Conservation (phyloP, 106 monocot genomes). For the Chionographis japonica region DNA sequence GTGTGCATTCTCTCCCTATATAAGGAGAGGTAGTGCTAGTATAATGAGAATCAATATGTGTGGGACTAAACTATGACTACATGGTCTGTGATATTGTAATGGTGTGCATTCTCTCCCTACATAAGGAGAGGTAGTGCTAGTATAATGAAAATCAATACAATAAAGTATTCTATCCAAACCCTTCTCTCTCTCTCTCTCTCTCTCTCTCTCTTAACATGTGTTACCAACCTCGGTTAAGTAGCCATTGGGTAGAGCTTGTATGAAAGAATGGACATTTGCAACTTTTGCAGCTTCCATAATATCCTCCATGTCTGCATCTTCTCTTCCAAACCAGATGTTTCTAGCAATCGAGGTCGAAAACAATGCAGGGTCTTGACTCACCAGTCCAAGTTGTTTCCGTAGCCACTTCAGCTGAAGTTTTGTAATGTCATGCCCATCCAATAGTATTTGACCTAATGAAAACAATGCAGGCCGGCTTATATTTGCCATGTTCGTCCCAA, state of each 20-base stretch:
- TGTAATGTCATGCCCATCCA: slow-evolving; percentile 12
- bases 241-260: slow-evolving; percentile 25
- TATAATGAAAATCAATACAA: no score
- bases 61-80: no score
- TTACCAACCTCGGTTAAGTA: slow-evolving; percentile 27
- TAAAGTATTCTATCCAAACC: no score
- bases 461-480: not conserved
- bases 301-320: slow-evolving; percentile 14
- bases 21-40: no score
- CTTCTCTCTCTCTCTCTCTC: no score
- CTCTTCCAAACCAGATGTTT: slow-evolving; percentile 10
- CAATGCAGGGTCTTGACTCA: slow-evolving; percentile 19
- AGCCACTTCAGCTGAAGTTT: slow-evolving; percentile 17
- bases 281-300: slow-evolving; percentile 15
- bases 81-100: no score
- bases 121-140: no score
- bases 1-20: no score
- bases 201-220: not conserved
- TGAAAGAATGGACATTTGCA: slow-evolving; percentile 29
- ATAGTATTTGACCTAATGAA: slow-evolving; percentile 9
- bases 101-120: no score
- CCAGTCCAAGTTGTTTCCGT: slow-evolving; percentile 12
- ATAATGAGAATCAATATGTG: no score
- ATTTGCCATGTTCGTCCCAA: not conserved
- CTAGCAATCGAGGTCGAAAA: slow-evolving; percentile 15